Evolutionary conservation across 2,329 filamentous ascomycete genomes (phyloP).

Genomic region (Capronia coronata): DNA sequence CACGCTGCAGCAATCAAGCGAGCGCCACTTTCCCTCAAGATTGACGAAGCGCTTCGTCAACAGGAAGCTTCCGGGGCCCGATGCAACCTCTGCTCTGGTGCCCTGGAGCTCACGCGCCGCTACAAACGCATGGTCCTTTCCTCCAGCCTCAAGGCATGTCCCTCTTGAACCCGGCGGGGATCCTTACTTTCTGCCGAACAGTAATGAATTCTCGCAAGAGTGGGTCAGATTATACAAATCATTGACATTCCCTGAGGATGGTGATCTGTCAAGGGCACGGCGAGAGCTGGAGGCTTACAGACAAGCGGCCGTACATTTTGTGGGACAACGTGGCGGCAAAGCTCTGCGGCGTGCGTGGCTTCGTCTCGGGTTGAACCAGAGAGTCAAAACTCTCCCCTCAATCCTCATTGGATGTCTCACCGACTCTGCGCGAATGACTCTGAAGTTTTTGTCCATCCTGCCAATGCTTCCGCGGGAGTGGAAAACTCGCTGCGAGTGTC

Average conservation of each 20-base stretch:
- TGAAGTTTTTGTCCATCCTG: slow-evolving; percentile 41
- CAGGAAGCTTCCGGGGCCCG: not conserved
- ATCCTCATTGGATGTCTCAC: slow-evolving; percentile 80
- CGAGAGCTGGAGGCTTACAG: slow-evolving; percentile 94
- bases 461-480: slow-evolving; percentile 33
- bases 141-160: not conserved
- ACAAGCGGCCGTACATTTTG: slow-evolving; percentile 78
- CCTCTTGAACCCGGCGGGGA: not conserved
- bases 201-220: not conserved
- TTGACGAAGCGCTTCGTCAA: not conserved
- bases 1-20: not conserved
- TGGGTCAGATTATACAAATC: slow-evolving; percentile 63
- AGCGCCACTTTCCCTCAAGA: not conserved
- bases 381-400: slow-evolving; percentile 75
- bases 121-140: not conserved
- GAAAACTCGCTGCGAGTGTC: slow-evolving; percentile 42
- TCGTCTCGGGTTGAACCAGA: not conserved
- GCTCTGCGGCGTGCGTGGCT: slow-evolving; percentile 9
- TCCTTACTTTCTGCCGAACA: not conserved
- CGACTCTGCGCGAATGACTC: slow-evolving; percentile 34
- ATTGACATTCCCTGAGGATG: slow-evolving; percentile 89
- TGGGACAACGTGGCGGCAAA: slow-evolving; percentile 4
- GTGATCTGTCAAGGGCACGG: slow-evolving; percentile 68
- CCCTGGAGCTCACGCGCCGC: not conserved
- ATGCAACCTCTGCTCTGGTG: not conserved